Evolutionary conservation across 208 protist genomes (phyloP).

Genomic region (Giardia duodenalis): DNA sequence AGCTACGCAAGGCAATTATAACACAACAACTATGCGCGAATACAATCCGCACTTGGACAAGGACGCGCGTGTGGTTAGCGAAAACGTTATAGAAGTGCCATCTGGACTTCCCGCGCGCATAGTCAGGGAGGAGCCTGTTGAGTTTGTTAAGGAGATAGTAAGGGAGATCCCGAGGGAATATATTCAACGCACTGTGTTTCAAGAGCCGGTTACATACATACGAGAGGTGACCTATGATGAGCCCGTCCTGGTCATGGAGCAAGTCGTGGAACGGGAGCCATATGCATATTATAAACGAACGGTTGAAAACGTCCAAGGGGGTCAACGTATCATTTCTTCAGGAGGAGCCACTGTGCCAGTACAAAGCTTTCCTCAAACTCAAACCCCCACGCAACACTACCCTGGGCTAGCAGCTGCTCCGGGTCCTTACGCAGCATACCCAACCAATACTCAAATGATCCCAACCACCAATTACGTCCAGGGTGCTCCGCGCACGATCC

Average conservation of each 20-base stretch:
- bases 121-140: background rate
- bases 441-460: no score
- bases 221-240: background rate
- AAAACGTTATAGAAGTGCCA: background rate
- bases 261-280: background rate
- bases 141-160: background rate
- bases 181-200: background rate
- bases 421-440: no score
- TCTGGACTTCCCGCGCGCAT: background rate
- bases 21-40: no score
- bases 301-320: background rate
- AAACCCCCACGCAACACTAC: no score
- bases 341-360: no score
- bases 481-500: no score
- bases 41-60: no score
- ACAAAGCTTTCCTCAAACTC: no score
- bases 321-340: no score
- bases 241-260: background rate
- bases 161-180: background rate
- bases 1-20: no score
- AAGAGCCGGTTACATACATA: background rate
- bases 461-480: no score
- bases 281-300: background rate
- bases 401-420: no score
- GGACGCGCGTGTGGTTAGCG: background rate